Base-by-base conservation (phyloP, 1,139 yeast species). In the Candida tetrigidarum region DNA sequence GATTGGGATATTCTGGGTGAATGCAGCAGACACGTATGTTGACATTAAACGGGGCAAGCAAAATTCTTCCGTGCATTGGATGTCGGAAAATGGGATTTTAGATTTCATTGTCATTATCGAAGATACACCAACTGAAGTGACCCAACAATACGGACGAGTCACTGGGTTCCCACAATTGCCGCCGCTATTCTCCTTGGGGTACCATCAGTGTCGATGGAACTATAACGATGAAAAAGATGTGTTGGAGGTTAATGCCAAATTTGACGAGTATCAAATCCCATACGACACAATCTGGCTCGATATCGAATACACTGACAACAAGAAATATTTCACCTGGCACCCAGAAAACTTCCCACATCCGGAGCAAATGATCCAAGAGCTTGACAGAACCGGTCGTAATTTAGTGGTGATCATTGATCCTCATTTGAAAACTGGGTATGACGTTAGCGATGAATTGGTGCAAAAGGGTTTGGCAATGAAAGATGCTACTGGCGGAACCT, bases 171-270 rank as follows among this genome's bases (percentile, higher is more conserved):
- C 90, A 0, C 65, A 71, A 10, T 68, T 93, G n/a, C 99, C 99
- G 0, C 88, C 83, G 50, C 55, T 84, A 36, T 87, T 91, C 55
- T 74, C 97, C 0, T 66, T 91, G 28, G 99, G 96, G 0, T 89
- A 93, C 59, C 99, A 93, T 60, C 98, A 92, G 64, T 93, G 97
- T 62, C 78, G 99, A 57, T 93, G 99, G 99, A 95, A 93, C 64
- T 93, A 93, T 67, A 89, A 90, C 58, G 91, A 87, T 53, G 92
- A 88, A 58, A 76, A 76, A 9, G 99, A 93, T 64, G 93, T 93
- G 1, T 65, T 90, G 33, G 83, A 78, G 6, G 86, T 93, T 20
- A 78, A 79, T 52, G 62, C 73, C 3, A 76, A 81, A 49, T 86
- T 95, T 76, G 98, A 93, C 63, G 73, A 78, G 50, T 63, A 79